phyloP scores from a whole-genome alignment of 192 early-diverging fungal genomes.

The Backusella morwellensis region DNA sequence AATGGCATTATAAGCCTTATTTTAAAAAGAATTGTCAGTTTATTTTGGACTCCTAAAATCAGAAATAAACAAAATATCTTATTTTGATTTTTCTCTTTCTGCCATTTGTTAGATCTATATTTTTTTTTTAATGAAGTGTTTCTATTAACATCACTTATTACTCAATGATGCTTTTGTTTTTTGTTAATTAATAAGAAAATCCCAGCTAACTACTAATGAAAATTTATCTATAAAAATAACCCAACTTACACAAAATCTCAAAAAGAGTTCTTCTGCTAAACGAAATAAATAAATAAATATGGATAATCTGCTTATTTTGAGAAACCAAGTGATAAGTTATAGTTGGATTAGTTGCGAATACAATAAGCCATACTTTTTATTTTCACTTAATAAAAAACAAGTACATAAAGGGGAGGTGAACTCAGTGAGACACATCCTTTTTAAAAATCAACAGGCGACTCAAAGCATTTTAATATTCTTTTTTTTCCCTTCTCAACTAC shows the following conservation, averaged over 20 bases:
- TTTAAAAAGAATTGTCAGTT: too few relatives aligned
- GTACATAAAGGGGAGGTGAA: not conserved
- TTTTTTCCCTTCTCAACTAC: not conserved
- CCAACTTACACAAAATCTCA: not conserved
- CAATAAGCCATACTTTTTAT: not conserved
- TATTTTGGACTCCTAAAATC: too few relatives aligned
- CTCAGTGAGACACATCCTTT: not conserved
- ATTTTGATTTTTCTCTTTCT: not conserved
- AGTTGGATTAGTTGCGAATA: not conserved
- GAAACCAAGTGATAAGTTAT: not conserved
- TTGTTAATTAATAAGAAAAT: not conserved
- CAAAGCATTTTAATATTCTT: not conserved
- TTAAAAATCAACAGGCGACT: not conserved
- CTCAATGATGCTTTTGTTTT: not conserved
- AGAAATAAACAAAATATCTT: too few relatives aligned
- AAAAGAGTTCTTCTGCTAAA: not conserved
- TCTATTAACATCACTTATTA: not conserved
- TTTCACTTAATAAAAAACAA: not conserved
- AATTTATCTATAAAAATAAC: not conserved
- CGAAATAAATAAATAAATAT: not conserved
- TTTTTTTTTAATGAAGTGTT: not conserved
- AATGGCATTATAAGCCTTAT: too few relatives aligned
- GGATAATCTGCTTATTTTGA: not conserved
- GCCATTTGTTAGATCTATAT: not conserved
- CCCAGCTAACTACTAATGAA: not conserved